These are phyloP conservation scores for Microascus cirrosus DNA, from an alignment of 2,329 filamentous ascomycete genomes.

Conservation along the genomic window DNA sequence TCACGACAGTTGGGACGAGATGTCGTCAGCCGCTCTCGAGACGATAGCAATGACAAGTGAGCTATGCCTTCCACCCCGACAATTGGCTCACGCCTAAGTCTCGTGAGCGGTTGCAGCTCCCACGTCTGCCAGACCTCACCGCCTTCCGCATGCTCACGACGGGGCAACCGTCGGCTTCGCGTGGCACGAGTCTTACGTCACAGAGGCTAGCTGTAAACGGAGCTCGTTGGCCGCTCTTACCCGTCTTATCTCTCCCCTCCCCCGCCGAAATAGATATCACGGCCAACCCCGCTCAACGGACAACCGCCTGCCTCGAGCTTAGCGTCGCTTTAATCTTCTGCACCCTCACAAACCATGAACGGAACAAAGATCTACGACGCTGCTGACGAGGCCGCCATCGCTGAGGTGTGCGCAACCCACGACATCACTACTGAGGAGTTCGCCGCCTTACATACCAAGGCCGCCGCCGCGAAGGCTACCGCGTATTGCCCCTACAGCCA, in stretches of 20 bases:
- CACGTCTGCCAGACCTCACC: not conserved
- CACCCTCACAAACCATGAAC: not conserved
- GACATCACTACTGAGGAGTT: slow-evolving; percentile 54
- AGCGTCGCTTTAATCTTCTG: not conserved
- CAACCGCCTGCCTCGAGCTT: not conserved
- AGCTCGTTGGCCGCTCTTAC: not conserved
- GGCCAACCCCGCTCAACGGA: not conserved
- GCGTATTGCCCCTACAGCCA: slow-evolving; percentile 92
- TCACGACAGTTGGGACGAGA: not conserved
- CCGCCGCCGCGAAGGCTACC: slow-evolving; percentile 58
- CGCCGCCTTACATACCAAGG: slow-evolving; percentile 46
- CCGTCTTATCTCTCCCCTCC: not conserved
- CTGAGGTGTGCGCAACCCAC: slow-evolving; percentile 18
- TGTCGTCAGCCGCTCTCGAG: not conserved
- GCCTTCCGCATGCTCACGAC: not conserved
- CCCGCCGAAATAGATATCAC: not conserved
- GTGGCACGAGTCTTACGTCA: not conserved
- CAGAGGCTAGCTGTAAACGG: not conserved
- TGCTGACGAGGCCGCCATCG: slow-evolving; percentile 15
- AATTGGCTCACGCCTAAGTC: not conserved
- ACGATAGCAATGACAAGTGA: not conserved
- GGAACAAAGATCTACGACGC: slow-evolving; percentile 9
- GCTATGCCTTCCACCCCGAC: not conserved
- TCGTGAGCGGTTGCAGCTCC: not conserved
- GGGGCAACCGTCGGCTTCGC: slow-evolving; percentile 1